Conservation (phyloP, 345 rosid genomes). For the Acer saccharum region DNA sequence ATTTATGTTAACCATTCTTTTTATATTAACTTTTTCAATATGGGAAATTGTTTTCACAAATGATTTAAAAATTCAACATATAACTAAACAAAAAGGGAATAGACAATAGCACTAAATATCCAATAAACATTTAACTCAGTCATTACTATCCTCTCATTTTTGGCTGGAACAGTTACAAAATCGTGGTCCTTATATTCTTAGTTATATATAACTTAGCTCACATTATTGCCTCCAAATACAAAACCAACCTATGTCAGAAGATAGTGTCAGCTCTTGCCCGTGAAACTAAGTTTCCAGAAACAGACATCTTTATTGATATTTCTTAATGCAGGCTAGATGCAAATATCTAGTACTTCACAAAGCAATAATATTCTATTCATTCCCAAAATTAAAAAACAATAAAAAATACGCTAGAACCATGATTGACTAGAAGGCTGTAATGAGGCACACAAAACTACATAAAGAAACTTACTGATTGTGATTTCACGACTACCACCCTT, state of each 20-base stretch:
- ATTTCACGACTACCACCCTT: conserved; percentile 86
- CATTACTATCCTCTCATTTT: neutral
- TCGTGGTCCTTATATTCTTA: neutral
- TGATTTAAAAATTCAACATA: neutral
- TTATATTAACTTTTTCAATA: neutral
- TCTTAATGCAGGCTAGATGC: conserved; percentile 3
- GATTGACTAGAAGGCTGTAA: neutral
- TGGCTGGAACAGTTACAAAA: conserved; percentile 10
- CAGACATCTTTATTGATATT: conserved; percentile 4
- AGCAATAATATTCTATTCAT: neutral
- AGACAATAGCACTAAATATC: neutral
- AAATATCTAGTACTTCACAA: neutral
- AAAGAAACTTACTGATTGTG: conserved; percentile 61
- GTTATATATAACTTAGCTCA: neutral
- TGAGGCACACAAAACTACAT: conserved; percentile 19
- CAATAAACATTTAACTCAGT: neutral
- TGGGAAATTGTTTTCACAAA: neutral
- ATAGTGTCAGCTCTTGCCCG: neutral
- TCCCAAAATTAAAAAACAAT: neutral
- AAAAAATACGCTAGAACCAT: neutral
- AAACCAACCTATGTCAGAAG: conserved; percentile 3
- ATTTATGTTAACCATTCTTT: neutral
- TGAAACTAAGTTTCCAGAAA: conserved; percentile 6
- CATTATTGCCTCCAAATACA: neutral
- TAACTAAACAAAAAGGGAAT: conserved; percentile 7